Evolutionary conservation across 371 early-diverging fungal species (phyloP).

Genomic region (Mucor plumbeus): DNA sequence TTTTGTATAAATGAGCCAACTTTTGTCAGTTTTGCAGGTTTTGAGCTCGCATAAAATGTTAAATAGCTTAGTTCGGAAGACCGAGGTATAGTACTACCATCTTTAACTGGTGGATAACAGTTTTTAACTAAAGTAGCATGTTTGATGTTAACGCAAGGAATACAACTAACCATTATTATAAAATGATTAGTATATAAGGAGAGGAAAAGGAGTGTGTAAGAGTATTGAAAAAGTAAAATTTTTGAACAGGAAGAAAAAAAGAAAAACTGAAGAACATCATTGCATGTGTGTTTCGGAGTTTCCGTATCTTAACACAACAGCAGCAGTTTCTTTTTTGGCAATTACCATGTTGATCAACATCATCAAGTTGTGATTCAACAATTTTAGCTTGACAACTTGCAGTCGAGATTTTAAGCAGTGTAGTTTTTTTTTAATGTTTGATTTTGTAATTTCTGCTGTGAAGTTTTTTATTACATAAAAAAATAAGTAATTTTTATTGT

Average conservation of each 20-base stretch:
- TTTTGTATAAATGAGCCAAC: constrained; percentile 84
- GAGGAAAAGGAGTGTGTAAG: constrained; percentile 39
- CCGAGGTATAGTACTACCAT: constrained; percentile 78
- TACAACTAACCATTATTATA: constrained; percentile 17
- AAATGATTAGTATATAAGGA: constrained; percentile 57
- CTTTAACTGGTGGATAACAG: constrained; percentile 86
- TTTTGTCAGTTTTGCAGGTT: constrained; percentile 91
- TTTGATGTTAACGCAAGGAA: constrained; percentile 59
- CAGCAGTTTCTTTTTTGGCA: not conserved
- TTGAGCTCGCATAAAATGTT: constrained; percentile 85
- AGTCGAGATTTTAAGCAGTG: too few species aligned
- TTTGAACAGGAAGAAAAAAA: not conserved
- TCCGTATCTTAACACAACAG: not conserved
- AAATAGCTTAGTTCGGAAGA: constrained; percentile 87
- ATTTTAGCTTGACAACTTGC: too few species aligned
- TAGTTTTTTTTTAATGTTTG: too few species aligned
- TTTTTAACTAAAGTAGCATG: constrained; percentile 89
- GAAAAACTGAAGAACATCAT: constrained; percentile 1
- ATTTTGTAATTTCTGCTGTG: too few species aligned
- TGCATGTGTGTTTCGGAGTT: constrained; percentile 10
- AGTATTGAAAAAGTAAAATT: not conserved
- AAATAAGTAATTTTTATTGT: too few species aligned
- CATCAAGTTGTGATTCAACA: too few species aligned
- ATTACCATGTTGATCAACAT: too few species aligned
- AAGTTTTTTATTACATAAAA: too few species aligned